phyloP scores from a whole-genome alignment of 768 basidiomycete genomes.

The Mrakia gelida region DNA sequence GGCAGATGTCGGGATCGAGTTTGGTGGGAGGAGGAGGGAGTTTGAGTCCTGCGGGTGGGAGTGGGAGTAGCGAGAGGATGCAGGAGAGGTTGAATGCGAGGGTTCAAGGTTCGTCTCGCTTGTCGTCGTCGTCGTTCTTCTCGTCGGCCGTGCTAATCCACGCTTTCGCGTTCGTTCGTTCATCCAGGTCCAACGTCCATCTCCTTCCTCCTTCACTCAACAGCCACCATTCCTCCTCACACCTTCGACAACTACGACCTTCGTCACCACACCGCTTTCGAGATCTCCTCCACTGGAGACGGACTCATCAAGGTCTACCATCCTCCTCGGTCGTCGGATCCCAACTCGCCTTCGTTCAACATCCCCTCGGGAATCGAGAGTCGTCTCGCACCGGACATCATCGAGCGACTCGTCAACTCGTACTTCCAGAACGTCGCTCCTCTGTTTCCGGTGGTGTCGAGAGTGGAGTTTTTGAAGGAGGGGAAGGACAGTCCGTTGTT shows the following conservation, averaged over 20 bases:
- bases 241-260: conserved; percentile 82
- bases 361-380: conserved; percentile 7
- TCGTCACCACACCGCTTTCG: conserved; percentile 81
- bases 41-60: conserved; percentile 7
- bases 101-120: conserved; percentile 15
- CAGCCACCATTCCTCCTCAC: conserved; percentile 75
- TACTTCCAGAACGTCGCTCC: conserved; percentile 85
- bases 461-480: conserved; percentile 76
- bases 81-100: conserved; percentile 17
- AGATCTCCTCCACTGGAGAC: conserved; percentile 72
- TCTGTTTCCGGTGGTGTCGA: conserved; percentile 81
- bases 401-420: conserved; percentile 77
- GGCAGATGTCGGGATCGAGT: conserved; percentile 14
- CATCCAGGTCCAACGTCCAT: conserved; percentile 71
- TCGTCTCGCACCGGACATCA: conserved; percentile 57
- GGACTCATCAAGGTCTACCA: conserved; percentile 62
- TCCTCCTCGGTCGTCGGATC: conserved; percentile 34
- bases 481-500: conserved; percentile 71
- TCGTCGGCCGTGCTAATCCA: no score
- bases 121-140: background rate
- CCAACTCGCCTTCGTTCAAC: conserved; percentile 1
- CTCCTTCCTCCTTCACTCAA: conserved; percentile 82
- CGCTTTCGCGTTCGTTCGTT: background rate
- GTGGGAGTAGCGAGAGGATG: conserved; percentile 17
- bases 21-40: background rate